Base-by-base conservation (phyloP, 352 stramenopile genomes). In the Phytopythium ostracodes region DNA sequence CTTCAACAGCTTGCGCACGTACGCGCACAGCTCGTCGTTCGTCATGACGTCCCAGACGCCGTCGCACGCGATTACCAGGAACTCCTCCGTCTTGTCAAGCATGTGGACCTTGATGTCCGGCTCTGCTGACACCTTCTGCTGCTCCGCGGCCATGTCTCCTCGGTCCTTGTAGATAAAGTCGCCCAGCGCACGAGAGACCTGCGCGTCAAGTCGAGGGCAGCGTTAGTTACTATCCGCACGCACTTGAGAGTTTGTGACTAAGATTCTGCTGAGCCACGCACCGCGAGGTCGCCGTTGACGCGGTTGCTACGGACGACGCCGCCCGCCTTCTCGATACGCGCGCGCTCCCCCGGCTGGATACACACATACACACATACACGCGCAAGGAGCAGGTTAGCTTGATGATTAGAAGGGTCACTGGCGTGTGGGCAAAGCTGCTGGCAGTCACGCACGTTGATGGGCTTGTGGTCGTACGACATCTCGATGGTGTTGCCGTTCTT, bases 21-120 rank as follows among this genome's bases (percentile, higher is more conserved):
- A 96, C 33, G 86, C 76, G 54, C 90, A 92, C 27, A 87, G 77
- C 56, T 96, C 84, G 65, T 98, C 85, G 61, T 97, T 96, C 51
- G 65, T 84, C 84, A 98, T 96, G 38, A 98, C 92, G 56, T 98
- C 93, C 92, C 93, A 98, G 56, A 98, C 96, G 43, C 92, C 93
- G 59, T 98, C 92, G 60, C 91, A 98, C 12, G 91, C 92, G 38
- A 98, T 73, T 20, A 98, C 67, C 5, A 98, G 68, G 60, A 97
- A 97, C 68, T 97, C 87, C 59, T 98, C 89, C 47, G 92, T 84
- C 44, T 79, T 76, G 55, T 92, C 79, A 12, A 90, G 77, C 60
- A 68, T 49, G 51, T 95, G 72, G 53, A 96, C 76, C 67, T 90
- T 81, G 64, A 97, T 85, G 18, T 98, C 92, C 0, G 93, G 90